Evolutionary conservation across 2,329 filamentous ascomycete species (phyloP).

Genomic region (Colletotrichum coccodes): DNA sequence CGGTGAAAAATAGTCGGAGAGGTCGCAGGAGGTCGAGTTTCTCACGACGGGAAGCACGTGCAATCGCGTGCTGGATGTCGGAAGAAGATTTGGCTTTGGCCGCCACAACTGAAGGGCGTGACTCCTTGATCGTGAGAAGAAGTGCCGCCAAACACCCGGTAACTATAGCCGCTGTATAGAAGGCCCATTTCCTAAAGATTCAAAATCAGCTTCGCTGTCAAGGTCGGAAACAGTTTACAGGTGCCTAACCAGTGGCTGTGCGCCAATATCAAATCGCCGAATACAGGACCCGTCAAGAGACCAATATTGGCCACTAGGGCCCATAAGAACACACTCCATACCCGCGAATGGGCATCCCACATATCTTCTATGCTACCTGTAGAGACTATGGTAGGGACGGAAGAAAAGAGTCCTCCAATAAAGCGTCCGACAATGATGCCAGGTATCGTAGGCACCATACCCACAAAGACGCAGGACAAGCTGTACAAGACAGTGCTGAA

Average conservation of each 20-base stretch:
- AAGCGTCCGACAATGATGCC: slow-evolving; percentile 7
- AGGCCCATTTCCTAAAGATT: slow-evolving; percentile 1
- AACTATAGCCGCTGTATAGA: slow-evolving; percentile 13
- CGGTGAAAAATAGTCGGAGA: slow-evolving; percentile 7
- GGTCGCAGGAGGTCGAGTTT: slow-evolving; percentile 16
- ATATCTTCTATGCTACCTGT: slow-evolving; percentile 20
- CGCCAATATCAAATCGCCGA: background rate
- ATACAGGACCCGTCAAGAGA: background rate
- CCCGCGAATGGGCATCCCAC: slow-evolving; percentile 3
- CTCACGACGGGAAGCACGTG: background rate
- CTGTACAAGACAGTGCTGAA: slow-evolving; percentile 11
- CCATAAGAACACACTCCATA: slow-evolving; percentile 22
- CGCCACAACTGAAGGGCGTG: slow-evolving; percentile 13
- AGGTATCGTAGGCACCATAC: background rate
- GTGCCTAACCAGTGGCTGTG: background rate
- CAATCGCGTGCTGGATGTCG: background rate
- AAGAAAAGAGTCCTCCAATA: background rate
- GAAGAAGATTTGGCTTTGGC: background rate
- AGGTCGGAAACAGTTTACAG: background rate
- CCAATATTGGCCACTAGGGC: slow-evolving; percentile 6
- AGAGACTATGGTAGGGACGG: slow-evolving; percentile 5
- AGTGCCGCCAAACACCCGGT: background rate
- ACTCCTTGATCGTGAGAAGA: slow-evolving; percentile 10
- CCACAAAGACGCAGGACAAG: slow-evolving; percentile 1
- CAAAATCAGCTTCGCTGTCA: background rate